Base-by-base conservation (phyloP, 2,329 filamentous ascomycete genomes). In the Phaeosphaeria sp. region DNA sequence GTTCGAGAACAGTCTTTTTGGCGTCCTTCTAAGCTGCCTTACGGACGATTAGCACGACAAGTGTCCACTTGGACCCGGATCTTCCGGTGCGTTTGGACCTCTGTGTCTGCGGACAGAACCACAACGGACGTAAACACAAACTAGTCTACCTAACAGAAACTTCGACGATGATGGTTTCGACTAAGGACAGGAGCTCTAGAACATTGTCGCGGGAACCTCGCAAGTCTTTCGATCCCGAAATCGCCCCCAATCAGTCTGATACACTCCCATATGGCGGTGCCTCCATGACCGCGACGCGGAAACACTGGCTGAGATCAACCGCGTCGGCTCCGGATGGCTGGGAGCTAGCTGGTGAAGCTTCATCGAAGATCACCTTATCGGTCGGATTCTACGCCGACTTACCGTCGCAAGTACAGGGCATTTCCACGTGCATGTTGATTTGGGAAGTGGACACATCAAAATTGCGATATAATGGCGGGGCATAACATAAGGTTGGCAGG, bases 21-120 rank as follows among this genome's bases (percentile, higher is more conserved):
- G 17, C 30, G 13, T 40, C 20, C 3, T 24, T 39, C 30, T 22
- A 22, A 49, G 36, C 15, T 13, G 20, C 22, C 47, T 33, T 30
- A 13, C 13, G 20, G 30, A 39, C 36, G 49, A 13, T 49, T 7
- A 18, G 11, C 45, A 27, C 15, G 24, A 47, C 24, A 18, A 43
- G 47, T 39, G 18, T 49, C 47, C 47, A 39, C 47, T 22, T 49
- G 22, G 8, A 33, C n/a, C 49, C 49, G 49, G 49, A 51, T 33
- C 39, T 27, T 51, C 49, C 49, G 40, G 47, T 7, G 18, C 42
- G 42, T 44, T 22, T 44, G 42, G 21, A 22, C 42, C 6, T 22
- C 6, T 22, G 21, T 20, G 22, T 44, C 42, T 44, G 21, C 42
- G 18, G 42, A 3, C 42, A 13, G 21, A 44, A 22, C 8, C 42